Conservation (phyloP, 164 flowering plant genomes). For the Piper longum region DNA sequence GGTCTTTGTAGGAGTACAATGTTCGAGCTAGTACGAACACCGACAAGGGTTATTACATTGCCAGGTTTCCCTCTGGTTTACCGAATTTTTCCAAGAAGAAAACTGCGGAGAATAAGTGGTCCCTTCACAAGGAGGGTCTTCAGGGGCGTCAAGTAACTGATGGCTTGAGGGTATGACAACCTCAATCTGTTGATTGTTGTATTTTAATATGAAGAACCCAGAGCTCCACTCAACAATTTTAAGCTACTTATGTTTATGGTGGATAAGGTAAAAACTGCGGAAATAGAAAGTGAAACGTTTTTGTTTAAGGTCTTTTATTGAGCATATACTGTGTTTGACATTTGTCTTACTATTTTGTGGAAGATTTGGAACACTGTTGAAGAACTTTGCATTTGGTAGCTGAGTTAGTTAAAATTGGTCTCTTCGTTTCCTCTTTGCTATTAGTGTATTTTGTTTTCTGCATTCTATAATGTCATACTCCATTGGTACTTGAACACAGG, state of each 20-base stretch:
- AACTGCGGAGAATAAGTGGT: conserved; percentile 68
- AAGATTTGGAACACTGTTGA: too few relatives aligned
- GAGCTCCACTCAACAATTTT: too few relatives aligned
- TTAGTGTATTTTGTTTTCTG: not conserved
- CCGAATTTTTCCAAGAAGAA: conserved; percentile 86
- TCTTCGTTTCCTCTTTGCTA: not conserved
- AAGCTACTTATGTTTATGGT: too few relatives aligned
- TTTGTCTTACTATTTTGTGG: too few relatives aligned
- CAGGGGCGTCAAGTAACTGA: conserved; percentile 90
- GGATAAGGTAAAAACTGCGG: too few relatives aligned
- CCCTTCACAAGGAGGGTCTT: conserved; percentile 68
- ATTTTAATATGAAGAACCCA: too few relatives aligned
- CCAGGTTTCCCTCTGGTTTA: conserved; percentile 66
- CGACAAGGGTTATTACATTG: conserved; percentile 75
- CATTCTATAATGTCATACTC: not conserved
- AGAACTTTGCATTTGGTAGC: too few relatives aligned
- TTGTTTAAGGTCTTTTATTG: too few relatives aligned
- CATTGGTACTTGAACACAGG: conserved; percentile 30
- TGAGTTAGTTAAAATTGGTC: not conserved
- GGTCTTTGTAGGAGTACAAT: conserved; percentile 54
- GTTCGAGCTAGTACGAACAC: conserved; percentile 53
- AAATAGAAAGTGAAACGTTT: too few relatives aligned
- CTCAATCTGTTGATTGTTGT: not conserved
- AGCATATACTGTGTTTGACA: too few relatives aligned
- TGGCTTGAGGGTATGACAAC: conserved; percentile 55